Conservation (phyloP, 768 basidiomycete species). For the Cyclocybe cylindracea region DNA sequence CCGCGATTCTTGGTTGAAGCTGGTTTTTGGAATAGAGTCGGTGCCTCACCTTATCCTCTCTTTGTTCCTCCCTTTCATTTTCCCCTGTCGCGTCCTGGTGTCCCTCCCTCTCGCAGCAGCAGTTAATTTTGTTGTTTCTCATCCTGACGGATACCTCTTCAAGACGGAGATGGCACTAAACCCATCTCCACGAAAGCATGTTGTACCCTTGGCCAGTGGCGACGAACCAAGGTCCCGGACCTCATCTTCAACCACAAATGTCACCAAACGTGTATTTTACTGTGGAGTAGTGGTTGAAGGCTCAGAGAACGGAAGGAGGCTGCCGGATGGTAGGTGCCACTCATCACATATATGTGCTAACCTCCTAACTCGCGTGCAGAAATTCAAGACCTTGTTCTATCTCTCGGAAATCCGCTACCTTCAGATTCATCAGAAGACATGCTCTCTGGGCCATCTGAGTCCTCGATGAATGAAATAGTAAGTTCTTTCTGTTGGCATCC, state of each 20-base stretch:
- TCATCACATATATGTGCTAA: not conserved
- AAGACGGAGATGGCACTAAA: slow-evolving; percentile 56
- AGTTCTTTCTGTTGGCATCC: slow-evolving; percentile 23
- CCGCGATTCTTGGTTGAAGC: slow-evolving; percentile 23
- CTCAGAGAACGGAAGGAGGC: slow-evolving; percentile 66
- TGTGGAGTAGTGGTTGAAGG: slow-evolving; percentile 90
- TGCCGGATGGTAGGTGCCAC: slow-evolving; percentile 58
- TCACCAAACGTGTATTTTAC: slow-evolving; percentile 84
- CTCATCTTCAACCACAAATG: slow-evolving; percentile 36
- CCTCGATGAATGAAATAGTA: slow-evolving; percentile 42
- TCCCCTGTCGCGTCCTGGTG: slow-evolving; percentile 4
- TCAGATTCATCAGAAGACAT: slow-evolving; percentile 51
- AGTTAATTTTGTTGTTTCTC: not conserved
- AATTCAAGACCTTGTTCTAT: slow-evolving; percentile 76
- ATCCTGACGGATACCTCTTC: slow-evolving; percentile 1
- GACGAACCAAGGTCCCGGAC: slow-evolving; percentile 54
- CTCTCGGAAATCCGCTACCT: slow-evolving; percentile 68
- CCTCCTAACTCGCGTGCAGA: slow-evolving; percentile 42
- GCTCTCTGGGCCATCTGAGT: slow-evolving; percentile 41
- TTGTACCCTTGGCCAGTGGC: slow-evolving; percentile 67
- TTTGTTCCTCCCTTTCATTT: slow-evolving; percentile 9
- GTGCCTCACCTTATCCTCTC: slow-evolving; percentile 11
- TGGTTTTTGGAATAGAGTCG: slow-evolving; percentile 7
- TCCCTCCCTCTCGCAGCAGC: not conserved
- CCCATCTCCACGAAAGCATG: slow-evolving; percentile 70